Conservation (phyloP, 768 basidiomycete species). For the Boletellus sp. region DNA sequence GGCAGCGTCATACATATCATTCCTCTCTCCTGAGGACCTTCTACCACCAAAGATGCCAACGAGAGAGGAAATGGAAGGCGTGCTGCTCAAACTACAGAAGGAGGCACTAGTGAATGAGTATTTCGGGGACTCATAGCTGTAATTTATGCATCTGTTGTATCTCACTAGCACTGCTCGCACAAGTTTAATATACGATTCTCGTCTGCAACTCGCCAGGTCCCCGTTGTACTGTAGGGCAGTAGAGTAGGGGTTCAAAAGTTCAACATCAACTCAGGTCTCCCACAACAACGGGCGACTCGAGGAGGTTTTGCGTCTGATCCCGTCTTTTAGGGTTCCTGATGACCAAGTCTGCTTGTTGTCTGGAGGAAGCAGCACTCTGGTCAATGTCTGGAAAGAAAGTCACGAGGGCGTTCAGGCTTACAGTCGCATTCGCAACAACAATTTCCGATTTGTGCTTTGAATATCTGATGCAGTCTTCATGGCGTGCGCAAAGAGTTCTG, state of each 20-base stretch:
- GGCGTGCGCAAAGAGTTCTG: constrained; percentile 71
- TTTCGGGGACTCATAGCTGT: constrained; percentile 40
- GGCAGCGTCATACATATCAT: constrained; percentile 68
- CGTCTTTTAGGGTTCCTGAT: constrained; percentile 58
- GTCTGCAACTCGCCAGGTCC: too few relatives aligned
- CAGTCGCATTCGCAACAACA: constrained; percentile 82
- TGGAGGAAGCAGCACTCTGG: constrained; percentile 27
- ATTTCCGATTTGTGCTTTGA: constrained; percentile 68
- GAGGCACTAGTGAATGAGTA: constrained; percentile 80
- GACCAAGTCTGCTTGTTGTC: constrained; percentile 78
- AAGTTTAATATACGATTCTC: not conserved
- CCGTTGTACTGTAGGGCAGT: not conserved
- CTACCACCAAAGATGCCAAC: constrained; percentile 74
- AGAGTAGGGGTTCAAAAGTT: not conserved
- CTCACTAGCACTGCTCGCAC: not conserved
- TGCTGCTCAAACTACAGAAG: constrained; percentile 74
- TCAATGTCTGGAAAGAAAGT: not conserved
- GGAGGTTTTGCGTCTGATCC: constrained; percentile 15
- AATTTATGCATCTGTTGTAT: constrained; percentile 13
- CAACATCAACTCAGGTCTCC: constrained; percentile 12
- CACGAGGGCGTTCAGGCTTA: constrained; percentile 36
- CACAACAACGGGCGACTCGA: constrained; percentile 16
- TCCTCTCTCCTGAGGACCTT: constrained; percentile 70
- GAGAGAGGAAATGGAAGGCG: constrained; percentile 72
- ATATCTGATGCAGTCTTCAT: constrained; percentile 71